Conservation (phyloP, 108 stramenopile species). For the Fistulifera pelliculosa region DNA sequence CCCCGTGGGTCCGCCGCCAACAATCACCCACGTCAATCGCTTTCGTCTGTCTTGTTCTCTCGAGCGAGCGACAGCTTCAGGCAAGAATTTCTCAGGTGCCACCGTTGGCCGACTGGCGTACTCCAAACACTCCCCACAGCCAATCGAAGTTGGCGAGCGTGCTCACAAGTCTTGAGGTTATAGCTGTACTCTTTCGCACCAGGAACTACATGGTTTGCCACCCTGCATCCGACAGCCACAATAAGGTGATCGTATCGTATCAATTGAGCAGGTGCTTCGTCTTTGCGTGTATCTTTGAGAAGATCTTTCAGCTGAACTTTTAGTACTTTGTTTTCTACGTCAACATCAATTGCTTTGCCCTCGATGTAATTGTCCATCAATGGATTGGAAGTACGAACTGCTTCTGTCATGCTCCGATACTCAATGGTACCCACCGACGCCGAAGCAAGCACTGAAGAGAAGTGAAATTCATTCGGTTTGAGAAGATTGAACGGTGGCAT, state of each 20-base stretch:
- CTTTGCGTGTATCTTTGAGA: constrained; percentile 21
- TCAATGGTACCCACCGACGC: constrained; percentile 62
- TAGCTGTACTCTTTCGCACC: constrained; percentile 26
- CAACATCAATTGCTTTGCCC: constrained; percentile 31
- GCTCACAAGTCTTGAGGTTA: constrained; percentile 38
- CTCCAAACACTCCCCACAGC: constrained; percentile 44
- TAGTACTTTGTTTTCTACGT: constrained; percentile 28
- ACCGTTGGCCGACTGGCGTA: constrained; percentile 46
- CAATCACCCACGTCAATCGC: constrained; percentile 40
- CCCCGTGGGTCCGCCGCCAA: constrained; percentile 68
- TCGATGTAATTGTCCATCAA: constrained; percentile 42
- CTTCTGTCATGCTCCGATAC: constrained; percentile 62
- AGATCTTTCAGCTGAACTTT: constrained; percentile 37
- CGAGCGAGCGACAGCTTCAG: neutral
- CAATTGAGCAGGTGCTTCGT: constrained; percentile 11
- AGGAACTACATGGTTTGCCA: constrained; percentile 27
- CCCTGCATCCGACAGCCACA: constrained; percentile 40
- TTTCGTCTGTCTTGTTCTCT: constrained; percentile 22
- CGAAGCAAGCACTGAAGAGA: constrained; percentile 37
- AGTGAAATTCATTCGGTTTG: too few relatives aligned
- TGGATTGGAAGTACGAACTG: constrained; percentile 44
- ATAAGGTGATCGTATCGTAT: constrained; percentile 45
- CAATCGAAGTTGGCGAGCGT: constrained; percentile 33
- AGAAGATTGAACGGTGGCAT: too few relatives aligned
- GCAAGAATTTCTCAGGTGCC: constrained; percentile 2